Evolutionary conservation across 768 basidiomycete species (phyloP).

Genomic region (Pleurotus tuber-regium): DNA sequence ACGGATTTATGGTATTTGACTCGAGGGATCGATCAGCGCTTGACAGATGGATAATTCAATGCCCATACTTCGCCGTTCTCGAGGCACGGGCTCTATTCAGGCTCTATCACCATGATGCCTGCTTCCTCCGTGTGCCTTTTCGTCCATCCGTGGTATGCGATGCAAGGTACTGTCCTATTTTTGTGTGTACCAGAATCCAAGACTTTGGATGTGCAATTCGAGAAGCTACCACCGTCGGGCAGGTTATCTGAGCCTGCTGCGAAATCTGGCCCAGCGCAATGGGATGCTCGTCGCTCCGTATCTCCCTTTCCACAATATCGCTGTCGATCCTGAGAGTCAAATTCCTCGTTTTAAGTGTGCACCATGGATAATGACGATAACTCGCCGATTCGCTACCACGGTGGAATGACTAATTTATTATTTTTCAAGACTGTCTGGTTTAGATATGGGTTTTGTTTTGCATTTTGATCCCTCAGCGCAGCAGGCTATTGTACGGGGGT

Average conservation of each 20-base stretch:
- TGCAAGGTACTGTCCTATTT: neutral
- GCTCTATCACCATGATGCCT: slow-evolving; percentile 8
- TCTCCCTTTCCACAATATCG: slow-evolving; percentile 1
- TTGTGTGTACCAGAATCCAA: slow-evolving; percentile 5
- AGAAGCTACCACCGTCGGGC: slow-evolving; percentile 2
- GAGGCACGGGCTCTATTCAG: slow-evolving; percentile 5
- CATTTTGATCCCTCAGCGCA: no score
- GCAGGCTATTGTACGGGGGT: no score
- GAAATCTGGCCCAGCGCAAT: slow-evolving; percentile 6
- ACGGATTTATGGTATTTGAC: slow-evolving; percentile 1
- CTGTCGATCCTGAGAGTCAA: slow-evolving; percentile 5
- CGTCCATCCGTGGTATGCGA: neutral
- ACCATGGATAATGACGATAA: slow-evolving; percentile 1
- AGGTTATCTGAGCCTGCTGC: slow-evolving; percentile 10
- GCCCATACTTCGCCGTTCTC: slow-evolving; percentile 6
- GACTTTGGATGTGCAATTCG: slow-evolving; percentile 1
- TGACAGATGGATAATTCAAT: slow-evolving; percentile 5
- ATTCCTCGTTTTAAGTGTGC: slow-evolving; percentile 1
- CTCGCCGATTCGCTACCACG: slow-evolving; percentile 6
- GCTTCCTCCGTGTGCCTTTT: slow-evolving; percentile 2
- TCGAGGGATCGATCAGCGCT: neutral
- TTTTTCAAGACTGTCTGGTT: no score
- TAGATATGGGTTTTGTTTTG: no score
- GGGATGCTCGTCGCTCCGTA: neutral
- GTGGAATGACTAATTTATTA: no score